phyloP scores from a whole-genome alignment of 176 grass and related monocot species.

The Carex scoparia region DNA sequence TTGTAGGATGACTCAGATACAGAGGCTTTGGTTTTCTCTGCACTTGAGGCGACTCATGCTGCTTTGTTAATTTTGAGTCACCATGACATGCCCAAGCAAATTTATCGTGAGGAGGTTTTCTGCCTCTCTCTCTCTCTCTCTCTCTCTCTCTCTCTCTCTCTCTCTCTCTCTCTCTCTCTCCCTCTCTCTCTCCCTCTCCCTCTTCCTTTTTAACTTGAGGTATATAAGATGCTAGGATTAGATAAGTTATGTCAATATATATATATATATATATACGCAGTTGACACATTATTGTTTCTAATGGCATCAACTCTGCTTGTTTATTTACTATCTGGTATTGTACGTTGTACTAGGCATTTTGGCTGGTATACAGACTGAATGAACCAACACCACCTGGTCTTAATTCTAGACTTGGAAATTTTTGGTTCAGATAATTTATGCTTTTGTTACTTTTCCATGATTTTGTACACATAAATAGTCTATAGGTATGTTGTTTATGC shows the following conservation, averaged over 20 bases:
- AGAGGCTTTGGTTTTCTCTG: conserved; percentile 69
- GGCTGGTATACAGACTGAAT: not conserved
- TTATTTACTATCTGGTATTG: conserved; percentile 16
- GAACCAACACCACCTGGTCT: not conserved
- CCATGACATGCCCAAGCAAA: conserved; percentile 94
- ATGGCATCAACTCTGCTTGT: not conserved
- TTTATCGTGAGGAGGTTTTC: conserved; percentile 88
- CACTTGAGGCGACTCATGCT: conserved; percentile 83
- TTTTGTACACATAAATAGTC: not conserved
- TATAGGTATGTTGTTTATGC: not conserved
- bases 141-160: not conserved
- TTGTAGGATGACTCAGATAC: conserved; percentile 50
- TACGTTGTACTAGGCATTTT: not conserved
- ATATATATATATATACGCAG: not conserved
- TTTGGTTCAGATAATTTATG: conserved; percentile 2
- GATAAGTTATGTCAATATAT: not conserved
- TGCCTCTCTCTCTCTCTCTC: not conserved
- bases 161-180: not conserved
- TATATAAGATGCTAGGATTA: not conserved
- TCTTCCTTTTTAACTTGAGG: conserved; percentile 7
- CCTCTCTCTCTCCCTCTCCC: too few species aligned
- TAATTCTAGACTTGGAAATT: not conserved
- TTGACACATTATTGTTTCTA: not conserved
- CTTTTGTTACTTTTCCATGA: not conserved
- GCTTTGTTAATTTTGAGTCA: conserved; percentile 83